Evolutionary conservation across 257 asterid species (phyloP).

Genomic region (Forsythia suspensa): DNA sequence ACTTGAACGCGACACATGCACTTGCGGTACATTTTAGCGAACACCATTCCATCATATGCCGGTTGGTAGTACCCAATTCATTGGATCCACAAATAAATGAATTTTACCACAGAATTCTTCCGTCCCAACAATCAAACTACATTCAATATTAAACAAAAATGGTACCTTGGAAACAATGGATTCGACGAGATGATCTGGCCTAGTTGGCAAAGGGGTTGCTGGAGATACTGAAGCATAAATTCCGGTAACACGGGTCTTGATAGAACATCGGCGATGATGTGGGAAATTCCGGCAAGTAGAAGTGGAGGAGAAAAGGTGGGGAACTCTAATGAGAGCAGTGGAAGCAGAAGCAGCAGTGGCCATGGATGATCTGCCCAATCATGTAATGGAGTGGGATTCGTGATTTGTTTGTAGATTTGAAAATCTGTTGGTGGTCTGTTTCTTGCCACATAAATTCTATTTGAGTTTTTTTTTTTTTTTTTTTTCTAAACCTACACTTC

Average conservation of each 20-base stretch:
- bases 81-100: neutral
- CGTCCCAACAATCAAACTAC: neutral
- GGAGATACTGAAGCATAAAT: slow-evolving; percentile 52
- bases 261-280: slow-evolving; percentile 11
- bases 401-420: neutral
- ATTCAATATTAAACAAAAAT: neutral
- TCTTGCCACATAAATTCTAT: neutral
- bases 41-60: too few relatives aligned
- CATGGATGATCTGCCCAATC: neutral
- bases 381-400: neutral
- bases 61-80: neutral
- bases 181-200: slow-evolving; percentile 55
- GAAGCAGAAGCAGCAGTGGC: slow-evolving; percentile 20
- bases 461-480: too few relatives aligned
- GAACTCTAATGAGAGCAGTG: slow-evolving; percentile 36
- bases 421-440: neutral
- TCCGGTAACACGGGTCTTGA: slow-evolving; percentile 9
- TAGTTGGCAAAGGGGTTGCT: slow-evolving; percentile 38
- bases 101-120: neutral
- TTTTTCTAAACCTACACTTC: too few relatives aligned
- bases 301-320: slow-evolving; percentile 26
- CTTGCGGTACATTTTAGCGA: too few relatives aligned
- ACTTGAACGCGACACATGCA: too few relatives aligned
- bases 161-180: slow-evolving; percentile 68
- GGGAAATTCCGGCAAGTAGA: neutral